Evolutionary conservation across 805 yeast species (phyloP).

Genomic region (Lachancea sp.): DNA sequence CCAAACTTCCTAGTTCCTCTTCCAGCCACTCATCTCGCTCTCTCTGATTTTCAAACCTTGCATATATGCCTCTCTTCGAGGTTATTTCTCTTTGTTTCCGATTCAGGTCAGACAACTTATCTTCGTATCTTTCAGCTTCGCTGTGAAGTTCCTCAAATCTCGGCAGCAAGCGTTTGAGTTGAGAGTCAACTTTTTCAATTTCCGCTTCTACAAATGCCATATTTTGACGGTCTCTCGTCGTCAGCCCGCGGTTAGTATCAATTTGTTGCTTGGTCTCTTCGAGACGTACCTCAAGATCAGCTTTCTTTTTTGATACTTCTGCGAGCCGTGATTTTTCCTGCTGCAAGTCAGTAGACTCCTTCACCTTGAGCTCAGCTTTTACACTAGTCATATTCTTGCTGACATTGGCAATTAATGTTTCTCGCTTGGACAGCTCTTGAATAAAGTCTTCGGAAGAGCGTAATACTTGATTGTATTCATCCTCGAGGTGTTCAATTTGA

Average conservation of each 20-base stretch:
- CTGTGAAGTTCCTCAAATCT: slow-evolving; percentile 34
- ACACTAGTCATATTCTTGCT: slow-evolving; percentile 42
- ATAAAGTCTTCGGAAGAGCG: slow-evolving; percentile 50
- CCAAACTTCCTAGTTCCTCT: slow-evolving; percentile 38
- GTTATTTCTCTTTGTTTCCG: slow-evolving; percentile 54
- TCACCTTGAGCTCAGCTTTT: slow-evolving; percentile 44
- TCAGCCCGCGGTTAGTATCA: slow-evolving; percentile 29
- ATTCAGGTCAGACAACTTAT: slow-evolving; percentile 37
- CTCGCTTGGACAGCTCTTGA: slow-evolving; percentile 55
- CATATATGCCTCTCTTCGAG: slow-evolving; percentile 64
- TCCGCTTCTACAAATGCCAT: slow-evolving; percentile 23
- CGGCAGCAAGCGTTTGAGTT: slow-evolving; percentile 38
- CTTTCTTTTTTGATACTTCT: slow-evolving; percentile 43
- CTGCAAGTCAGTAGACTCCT: slow-evolving; percentile 46
- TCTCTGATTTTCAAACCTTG: slow-evolving; percentile 46
- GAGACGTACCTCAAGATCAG: slow-evolving; percentile 44
- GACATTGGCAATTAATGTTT: slow-evolving; percentile 41
- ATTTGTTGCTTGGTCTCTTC: slow-evolving; percentile 38
- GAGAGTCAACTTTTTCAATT: slow-evolving; percentile 35
- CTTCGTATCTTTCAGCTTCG: slow-evolving; percentile 38
- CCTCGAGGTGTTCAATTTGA: slow-evolving; percentile 55
- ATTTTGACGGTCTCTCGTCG: slow-evolving; percentile 23
- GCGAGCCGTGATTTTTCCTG: slow-evolving; percentile 46
- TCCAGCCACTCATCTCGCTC: slow-evolving; percentile 68
- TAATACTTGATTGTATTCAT: slow-evolving; percentile 45